These are phyloP conservation scores for Schwanniomyces yamadae DNA, from an alignment of 805 yeast species.

Conservation along the genomic window DNA sequence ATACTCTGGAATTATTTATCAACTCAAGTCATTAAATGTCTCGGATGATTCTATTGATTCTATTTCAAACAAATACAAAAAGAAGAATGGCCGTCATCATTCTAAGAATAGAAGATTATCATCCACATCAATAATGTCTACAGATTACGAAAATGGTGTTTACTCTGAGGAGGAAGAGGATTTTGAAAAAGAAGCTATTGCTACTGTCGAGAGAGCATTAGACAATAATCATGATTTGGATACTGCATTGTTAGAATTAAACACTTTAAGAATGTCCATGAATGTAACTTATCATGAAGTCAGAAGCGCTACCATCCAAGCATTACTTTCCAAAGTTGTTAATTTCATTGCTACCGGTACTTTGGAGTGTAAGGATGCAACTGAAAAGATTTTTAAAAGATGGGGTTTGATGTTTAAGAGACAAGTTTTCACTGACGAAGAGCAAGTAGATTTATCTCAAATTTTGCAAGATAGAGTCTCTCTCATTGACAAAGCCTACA, in stretches of 20 bases:
- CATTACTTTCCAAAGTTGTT: constrained; percentile 65
- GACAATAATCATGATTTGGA: constrained; percentile 91
- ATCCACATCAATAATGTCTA: constrained; percentile 37
- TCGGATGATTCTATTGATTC: constrained; percentile 63
- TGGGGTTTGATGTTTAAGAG: constrained; percentile 85
- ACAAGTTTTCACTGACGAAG: constrained; percentile 79
- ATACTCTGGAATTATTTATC: constrained; percentile 45
- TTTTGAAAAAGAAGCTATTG: constrained; percentile 86
- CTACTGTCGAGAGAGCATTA: constrained; percentile 88
- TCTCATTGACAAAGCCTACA: constrained; percentile 37
- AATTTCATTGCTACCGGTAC: constrained; percentile 79
- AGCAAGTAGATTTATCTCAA: constrained; percentile 69
- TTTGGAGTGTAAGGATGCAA: constrained; percentile 72
- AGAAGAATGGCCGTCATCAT: constrained; percentile 30
- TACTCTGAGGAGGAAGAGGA: constrained; percentile 51
- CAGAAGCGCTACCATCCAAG: constrained; percentile 72
- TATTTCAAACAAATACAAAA: constrained; percentile 41
- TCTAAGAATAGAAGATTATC: constrained; percentile 34
- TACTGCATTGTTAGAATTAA: constrained; percentile 87
- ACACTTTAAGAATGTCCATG: constrained; percentile 96
- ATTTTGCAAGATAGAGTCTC: constrained; percentile 48
- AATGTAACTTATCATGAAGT: constrained; percentile 94
- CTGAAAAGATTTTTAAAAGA: constrained; percentile 66
- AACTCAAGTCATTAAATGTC: constrained; percentile 46
- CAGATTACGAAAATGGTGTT: constrained; percentile 47